These are phyloP conservation scores for Zelopaecilomyces penicillatus DNA, from an alignment of 2,329 filamentous ascomycete species.

Conservation along the genomic window DNA sequence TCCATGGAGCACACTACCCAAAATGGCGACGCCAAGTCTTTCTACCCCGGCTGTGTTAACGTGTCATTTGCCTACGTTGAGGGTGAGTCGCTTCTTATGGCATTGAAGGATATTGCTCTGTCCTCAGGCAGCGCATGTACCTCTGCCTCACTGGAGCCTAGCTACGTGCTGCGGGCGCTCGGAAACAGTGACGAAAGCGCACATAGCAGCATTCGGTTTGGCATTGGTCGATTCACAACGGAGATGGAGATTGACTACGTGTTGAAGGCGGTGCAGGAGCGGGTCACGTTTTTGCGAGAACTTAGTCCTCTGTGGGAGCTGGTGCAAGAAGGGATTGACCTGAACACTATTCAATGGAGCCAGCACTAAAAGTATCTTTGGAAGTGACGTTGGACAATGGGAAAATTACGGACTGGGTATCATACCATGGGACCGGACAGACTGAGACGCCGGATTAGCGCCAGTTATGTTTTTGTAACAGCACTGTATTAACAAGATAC, in stretches of 20 bases:
- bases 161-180: constrained; percentile 87
- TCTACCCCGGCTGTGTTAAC: constrained; percentile 96
- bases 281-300: constrained; percentile 88
- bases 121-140: constrained; percentile 97
- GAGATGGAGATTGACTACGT: constrained; percentile 96
- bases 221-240: constrained; percentile 94
- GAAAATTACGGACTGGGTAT: constrained; percentile 1
- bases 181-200: constrained; percentile 96
- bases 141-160: constrained; percentile 90
- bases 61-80: constrained; percentile 98
- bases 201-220: constrained; percentile 95
- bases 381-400: not conserved
- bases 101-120: constrained; percentile 92
- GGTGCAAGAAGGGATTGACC: constrained; percentile 90
- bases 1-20: constrained; percentile 85
- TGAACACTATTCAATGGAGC: constrained; percentile 97
- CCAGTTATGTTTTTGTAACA: constrained; percentile 22
- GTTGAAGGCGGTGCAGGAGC: constrained; percentile 81
- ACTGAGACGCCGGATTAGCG: constrained; percentile 10
- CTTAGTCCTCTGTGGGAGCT: constrained; percentile 95
- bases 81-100: constrained; percentile 96
- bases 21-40: constrained; percentile 74
- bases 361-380: constrained; percentile 59
- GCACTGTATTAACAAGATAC: constrained; percentile 21
- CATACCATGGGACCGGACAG: constrained; percentile 2